Conservation (phyloP, 2,329 filamentous ascomycete species). For the Scedosporium dehoogii region DNA sequence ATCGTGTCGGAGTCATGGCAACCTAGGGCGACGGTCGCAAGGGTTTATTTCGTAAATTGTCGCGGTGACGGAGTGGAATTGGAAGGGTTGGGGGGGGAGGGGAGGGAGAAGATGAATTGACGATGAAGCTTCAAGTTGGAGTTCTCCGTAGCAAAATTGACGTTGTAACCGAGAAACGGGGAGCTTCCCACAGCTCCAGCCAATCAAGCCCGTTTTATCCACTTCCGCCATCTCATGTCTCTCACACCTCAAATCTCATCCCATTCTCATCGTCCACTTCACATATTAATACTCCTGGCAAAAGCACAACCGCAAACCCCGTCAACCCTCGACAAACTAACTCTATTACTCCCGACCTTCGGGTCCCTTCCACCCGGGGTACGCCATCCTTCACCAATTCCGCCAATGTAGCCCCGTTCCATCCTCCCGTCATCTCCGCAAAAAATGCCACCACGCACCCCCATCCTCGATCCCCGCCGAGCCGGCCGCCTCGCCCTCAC, state of each 20-base stretch:
- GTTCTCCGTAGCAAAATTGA: background rate
- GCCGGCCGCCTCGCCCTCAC: constrained; percentile 31
- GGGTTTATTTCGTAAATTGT: background rate
- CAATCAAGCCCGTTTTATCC: background rate
- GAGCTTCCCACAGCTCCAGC: constrained; percentile 2
- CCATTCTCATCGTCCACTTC: background rate
- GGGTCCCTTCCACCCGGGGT: background rate
- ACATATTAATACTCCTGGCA: background rate
- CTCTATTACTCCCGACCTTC: background rate
- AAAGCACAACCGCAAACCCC: background rate
- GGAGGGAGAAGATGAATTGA: background rate
- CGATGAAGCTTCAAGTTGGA: background rate
- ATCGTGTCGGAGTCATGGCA: constrained; percentile 16
- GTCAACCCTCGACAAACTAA: background rate
- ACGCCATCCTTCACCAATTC: background rate
- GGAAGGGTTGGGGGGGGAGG: background rate
- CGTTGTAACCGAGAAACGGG: background rate
- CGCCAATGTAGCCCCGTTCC: background rate
- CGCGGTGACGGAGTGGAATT: background rate
- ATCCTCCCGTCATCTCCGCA: background rate
- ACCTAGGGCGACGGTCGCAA: background rate
- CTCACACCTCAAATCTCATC: background rate
- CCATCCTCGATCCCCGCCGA: constrained; percentile 9
- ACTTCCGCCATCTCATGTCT: background rate
- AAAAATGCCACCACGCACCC: constrained; percentile 7